Conservation (phyloP, 306 rosid species). For the Phaseolus lunatus region DNA sequence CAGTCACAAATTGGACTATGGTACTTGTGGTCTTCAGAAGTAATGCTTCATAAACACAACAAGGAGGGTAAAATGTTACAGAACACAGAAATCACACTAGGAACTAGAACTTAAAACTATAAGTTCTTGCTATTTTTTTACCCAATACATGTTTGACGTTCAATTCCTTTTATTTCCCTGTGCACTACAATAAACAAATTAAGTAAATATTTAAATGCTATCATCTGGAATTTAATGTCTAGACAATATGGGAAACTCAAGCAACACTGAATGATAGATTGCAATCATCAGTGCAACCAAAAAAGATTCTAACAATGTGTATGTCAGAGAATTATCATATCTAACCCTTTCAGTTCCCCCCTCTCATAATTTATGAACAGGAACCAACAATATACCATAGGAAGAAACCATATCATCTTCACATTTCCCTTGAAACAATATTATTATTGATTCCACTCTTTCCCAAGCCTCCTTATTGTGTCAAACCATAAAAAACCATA, state of each 20-base stretch:
- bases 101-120: background rate
- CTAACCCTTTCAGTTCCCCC: no score
- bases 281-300: no score
- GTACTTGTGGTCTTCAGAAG: background rate
- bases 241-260: no score
- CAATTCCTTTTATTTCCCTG: background rate
- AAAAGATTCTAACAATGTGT: no score
- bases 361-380: no score
- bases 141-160: constrained; percentile 15
- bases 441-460: background rate
- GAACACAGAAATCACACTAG: background rate
- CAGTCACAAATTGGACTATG: background rate
- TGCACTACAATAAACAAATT: background rate
- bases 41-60: background rate
- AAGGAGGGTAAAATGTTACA: background rate
- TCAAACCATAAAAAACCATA: background rate
- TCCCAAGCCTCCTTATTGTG: background rate
- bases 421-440: no score
- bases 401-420: no score
- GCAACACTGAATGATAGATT: no score
- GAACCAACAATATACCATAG: no score
- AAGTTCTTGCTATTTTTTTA: background rate
- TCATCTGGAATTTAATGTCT: no score
- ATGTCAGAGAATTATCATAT: no score
- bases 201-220: no score